Evolutionary conservation across 1,284 basidiomycete genomes (phyloP).

Genomic region (Apiotrichum sp.): DNA sequence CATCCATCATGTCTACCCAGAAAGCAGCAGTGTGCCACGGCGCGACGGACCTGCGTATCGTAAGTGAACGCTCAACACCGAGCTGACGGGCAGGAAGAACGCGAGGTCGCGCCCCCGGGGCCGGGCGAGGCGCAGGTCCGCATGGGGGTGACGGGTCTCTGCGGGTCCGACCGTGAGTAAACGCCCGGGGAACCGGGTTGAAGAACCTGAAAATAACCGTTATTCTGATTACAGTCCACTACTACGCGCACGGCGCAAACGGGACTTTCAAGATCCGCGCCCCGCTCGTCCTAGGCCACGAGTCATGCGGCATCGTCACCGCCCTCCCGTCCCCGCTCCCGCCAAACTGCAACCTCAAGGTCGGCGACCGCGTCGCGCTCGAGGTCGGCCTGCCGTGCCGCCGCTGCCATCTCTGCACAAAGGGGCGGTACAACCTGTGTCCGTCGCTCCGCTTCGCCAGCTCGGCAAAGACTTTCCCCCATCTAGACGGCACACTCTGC

Average conservation of each 20-base stretch:
- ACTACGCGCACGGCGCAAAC: constrained; percentile 80
- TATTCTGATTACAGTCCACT: too few relatives aligned
- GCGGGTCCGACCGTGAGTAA: constrained; percentile 75
- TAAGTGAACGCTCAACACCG: constrained; percentile 24
- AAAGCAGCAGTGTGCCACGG: constrained; percentile 48
- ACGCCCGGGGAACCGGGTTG: neutral
- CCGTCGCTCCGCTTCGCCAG: constrained; percentile 75
- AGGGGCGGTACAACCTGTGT: constrained; percentile 92
- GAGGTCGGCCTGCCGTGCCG: constrained; percentile 88
- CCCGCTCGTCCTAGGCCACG: constrained; percentile 87
- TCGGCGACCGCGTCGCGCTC: constrained; percentile 86
- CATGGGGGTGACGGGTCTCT: constrained; percentile 77
- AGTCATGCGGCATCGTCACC: constrained; percentile 66
- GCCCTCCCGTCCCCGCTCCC: constrained; percentile 31
- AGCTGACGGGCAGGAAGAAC: constrained; percentile 40
- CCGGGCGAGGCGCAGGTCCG: constrained; percentile 44
- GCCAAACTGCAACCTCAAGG: constrained; percentile 50
- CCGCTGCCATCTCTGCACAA: constrained; percentile 50
- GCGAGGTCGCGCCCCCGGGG: constrained; percentile 36
- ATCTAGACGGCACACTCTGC: constrained; percentile 86
- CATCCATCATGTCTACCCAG: constrained; percentile 14
- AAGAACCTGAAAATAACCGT: neutral
- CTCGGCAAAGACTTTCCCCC: constrained; percentile 85
- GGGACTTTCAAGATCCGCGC: constrained; percentile 76
- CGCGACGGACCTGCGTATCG: constrained; percentile 49